Evolutionary conservation across 805 yeast genomes (phyloP).

Genomic region (Wickerhamiella galacta): DNA sequence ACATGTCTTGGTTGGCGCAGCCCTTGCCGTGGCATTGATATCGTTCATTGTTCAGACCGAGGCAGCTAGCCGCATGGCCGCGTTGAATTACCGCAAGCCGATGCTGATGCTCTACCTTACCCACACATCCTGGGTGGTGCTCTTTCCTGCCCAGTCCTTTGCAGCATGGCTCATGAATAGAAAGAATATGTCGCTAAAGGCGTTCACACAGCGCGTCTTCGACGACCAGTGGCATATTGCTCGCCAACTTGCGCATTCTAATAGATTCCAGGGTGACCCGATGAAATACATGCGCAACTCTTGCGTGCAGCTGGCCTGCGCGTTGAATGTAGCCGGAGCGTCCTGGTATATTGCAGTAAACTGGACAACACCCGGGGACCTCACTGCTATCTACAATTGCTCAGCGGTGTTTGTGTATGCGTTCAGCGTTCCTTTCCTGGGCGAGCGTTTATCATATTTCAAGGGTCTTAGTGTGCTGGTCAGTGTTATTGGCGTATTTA

Average conservation of each 20-base stretch:
- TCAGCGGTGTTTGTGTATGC: constrained; percentile 79
- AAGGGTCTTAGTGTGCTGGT: constrained; percentile 52
- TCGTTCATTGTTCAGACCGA: constrained; percentile 72
- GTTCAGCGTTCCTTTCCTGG: constrained; percentile 59
- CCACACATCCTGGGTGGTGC: constrained; percentile 60
- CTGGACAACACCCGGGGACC: constrained; percentile 65
- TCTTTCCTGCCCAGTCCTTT: constrained; percentile 54
- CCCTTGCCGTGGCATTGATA: constrained; percentile 33
- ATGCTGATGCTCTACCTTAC: constrained; percentile 42
- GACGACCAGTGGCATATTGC: constrained; percentile 11
- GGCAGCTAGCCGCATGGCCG: constrained; percentile 51
- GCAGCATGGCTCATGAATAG: constrained; percentile 25
- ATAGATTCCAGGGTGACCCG: constrained; percentile 6
- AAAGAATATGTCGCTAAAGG: constrained; percentile 4
- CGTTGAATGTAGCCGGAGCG: constrained; percentile 58
- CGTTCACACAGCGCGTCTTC: constrained; percentile 8
- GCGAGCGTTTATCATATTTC: constrained; percentile 45
- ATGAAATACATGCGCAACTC: constrained; percentile 28
- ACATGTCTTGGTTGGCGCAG: constrained; percentile 28
- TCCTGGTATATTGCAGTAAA: constrained; percentile 81
- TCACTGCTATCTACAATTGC: constrained; percentile 81
- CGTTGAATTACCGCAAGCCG: constrained; percentile 48
- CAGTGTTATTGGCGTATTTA: constrained; percentile 59
- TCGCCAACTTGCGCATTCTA: constrained; percentile 7
- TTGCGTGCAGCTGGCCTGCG: constrained; percentile 31